phyloP scores from a whole-genome alignment of 106 monocot genomes.

The Allium cepa region DNA sequence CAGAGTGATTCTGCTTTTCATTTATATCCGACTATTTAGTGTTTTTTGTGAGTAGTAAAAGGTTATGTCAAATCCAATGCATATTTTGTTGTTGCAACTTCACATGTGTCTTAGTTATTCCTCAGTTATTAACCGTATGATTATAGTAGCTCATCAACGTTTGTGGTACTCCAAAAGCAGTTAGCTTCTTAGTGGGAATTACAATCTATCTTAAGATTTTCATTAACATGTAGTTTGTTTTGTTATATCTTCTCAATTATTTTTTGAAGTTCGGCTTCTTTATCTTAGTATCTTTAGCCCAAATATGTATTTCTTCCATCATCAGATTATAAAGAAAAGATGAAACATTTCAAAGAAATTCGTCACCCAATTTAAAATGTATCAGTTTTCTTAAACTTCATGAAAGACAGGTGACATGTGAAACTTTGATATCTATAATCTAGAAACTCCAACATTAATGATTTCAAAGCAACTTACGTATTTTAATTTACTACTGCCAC shows the following conservation, averaged over 20 bases:
- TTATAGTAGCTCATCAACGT: conserved; percentile 5
- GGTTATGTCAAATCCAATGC: too few relatives aligned
- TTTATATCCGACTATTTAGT: conserved; percentile 72
- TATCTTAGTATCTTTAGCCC: conserved; percentile 33
- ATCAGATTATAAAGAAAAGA: conserved; percentile 52
- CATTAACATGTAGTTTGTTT: conserved; percentile 26
- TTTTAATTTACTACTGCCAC: conserved; percentile 41
- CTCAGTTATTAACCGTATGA: too few relatives aligned
- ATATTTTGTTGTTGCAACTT: too few relatives aligned
- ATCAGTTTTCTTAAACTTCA: conserved; percentile 74
- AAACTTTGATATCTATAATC: background rate
- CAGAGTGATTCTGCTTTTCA: conserved; percentile 49
- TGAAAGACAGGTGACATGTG: conserved; percentile 54
- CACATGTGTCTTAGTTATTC: too few relatives aligned
- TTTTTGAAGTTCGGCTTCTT: conserved; percentile 10
- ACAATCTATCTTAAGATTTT: conserved; percentile 37
- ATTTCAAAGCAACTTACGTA: background rate
- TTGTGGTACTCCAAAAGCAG: conserved; percentile 34
- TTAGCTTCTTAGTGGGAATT: conserved; percentile 67
- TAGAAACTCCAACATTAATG: background rate
- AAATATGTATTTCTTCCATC: conserved; percentile 92
- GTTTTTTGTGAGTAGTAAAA: conserved; percentile 34
- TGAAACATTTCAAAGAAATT: conserved; percentile 49
- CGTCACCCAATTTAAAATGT: conserved; percentile 77
- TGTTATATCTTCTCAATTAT: conserved; percentile 1